Evolutionary conservation across 306 rosid genomes (phyloP).

Genomic region (Cicer chorassanicum): DNA sequence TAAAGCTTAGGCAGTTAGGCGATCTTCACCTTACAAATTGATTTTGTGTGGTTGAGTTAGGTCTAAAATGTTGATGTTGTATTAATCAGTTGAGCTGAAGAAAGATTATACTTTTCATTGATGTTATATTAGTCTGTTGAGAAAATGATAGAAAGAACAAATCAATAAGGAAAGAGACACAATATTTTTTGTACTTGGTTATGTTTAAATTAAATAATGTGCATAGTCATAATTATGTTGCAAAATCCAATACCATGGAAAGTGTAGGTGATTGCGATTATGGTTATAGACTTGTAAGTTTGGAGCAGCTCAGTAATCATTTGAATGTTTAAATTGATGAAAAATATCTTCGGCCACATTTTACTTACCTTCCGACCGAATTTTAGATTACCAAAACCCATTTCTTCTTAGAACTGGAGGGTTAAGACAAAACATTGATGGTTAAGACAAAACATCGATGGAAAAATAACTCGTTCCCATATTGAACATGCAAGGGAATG

Average conservation of each 20-base stretch:
- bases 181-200: neutral
- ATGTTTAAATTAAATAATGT: neutral
- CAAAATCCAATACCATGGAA: conserved; percentile 5
- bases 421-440: neutral
- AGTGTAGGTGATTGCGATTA: neutral
- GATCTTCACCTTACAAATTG: neutral
- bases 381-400: no score
- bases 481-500: neutral
- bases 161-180: conserved; percentile 21
- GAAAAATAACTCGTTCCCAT: neutral
- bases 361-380: no score
- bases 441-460: neutral
- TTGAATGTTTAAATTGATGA: conserved; percentile 19
- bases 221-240: neutral
- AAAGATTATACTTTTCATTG: conserved; percentile 15
- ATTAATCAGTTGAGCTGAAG: neutral
- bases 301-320: conserved; percentile 4
- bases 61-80: neutral
- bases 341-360: neutral
- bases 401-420: no score
- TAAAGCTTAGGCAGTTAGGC: neutral
- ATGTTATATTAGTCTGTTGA: neutral
- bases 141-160: conserved; percentile 5
- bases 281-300: neutral
- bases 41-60: neutral